Evolutionary conservation across 2,329 filamentous ascomycete genomes (phyloP).

Genomic region (Dactylella cylindrospora): DNA sequence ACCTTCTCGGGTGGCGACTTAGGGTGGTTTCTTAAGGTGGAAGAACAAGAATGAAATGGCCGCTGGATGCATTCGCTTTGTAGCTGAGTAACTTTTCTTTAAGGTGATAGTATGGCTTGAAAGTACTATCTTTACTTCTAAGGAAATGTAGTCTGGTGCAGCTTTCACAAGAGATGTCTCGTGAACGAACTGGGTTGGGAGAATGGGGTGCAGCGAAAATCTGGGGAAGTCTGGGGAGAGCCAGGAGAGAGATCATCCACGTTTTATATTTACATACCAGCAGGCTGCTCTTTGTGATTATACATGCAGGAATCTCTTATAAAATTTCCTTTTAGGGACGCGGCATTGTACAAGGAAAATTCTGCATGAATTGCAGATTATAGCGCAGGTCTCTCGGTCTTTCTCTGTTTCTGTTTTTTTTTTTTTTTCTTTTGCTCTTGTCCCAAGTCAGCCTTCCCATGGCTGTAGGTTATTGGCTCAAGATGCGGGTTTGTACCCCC

Average conservation of each 20-base stretch:
- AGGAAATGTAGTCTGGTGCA: too few species aligned
- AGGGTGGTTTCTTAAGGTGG: conserved; percentile 28
- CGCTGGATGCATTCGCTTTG: conserved; percentile 32
- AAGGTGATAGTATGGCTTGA: background rate
- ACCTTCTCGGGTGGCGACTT: too few species aligned
- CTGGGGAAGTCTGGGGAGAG: conserved; percentile 31
- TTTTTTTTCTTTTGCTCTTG: too few species aligned
- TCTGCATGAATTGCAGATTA: conserved; percentile 28
- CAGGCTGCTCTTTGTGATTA: background rate
- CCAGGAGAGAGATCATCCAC: conserved; percentile 9
- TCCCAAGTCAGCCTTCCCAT: too few species aligned
- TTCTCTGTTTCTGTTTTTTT: too few species aligned
- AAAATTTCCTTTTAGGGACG: conserved; percentile 28
- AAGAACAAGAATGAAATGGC: conserved; percentile 13
- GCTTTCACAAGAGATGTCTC: too few species aligned
- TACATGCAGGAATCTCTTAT: conserved; percentile 11
- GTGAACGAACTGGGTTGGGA: background rate
- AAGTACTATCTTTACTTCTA: background rate
- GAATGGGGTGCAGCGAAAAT: conserved; percentile 41
- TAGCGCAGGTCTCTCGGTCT: conserved; percentile 4
- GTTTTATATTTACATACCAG: background rate
- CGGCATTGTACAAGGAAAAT: conserved; percentile 6
- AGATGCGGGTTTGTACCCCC: too few species aligned
- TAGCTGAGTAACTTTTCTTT: too few species aligned
- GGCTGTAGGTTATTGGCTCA: too few species aligned